Percentiles rank a stretch among this genome's conserved stretches.
phyloP scores from a whole-genome alignment of 345 rosid species.

The Eucalyptus shirleyi region DNA sequence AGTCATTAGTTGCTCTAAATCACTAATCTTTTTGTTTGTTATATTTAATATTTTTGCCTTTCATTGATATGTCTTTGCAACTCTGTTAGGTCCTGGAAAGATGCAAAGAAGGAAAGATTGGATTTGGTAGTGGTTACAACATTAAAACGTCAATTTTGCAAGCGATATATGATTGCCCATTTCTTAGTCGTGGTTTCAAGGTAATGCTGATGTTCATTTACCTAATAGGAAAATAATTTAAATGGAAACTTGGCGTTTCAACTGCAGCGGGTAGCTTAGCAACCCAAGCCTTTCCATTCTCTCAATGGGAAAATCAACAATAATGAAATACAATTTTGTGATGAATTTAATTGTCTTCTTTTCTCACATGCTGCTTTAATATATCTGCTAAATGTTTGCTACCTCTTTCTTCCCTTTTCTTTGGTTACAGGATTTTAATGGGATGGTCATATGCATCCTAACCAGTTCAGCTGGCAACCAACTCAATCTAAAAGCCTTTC shows the following conservation, averaged over 20 bases:
- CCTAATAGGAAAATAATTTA: background rate
- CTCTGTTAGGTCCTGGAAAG: constrained; percentile 47
- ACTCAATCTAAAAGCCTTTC: constrained; percentile 25
- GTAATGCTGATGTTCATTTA: constrained; percentile 12
- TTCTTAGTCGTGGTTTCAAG: constrained; percentile 60
- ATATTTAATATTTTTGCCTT: background rate
- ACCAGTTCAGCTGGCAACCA: constrained; percentile 40
- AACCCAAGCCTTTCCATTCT: background rate
- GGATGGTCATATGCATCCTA: constrained; percentile 47
- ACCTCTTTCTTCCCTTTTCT: background rate
- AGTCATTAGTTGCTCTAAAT: background rate
- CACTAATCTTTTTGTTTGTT: background rate
- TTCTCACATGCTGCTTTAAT: background rate
- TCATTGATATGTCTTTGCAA: background rate
- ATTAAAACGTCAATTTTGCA: constrained; percentile 42
- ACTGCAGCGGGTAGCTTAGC: background rate
- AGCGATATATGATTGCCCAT: constrained; percentile 81
- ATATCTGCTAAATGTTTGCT: background rate
- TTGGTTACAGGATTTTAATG: constrained; percentile 42
- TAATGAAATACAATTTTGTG: background rate
- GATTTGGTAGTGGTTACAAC: constrained; percentile 77
- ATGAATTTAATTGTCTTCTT: background rate
- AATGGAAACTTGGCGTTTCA: background rate
- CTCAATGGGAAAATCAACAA: background rate
- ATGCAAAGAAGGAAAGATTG: constrained; percentile 73